Base-by-base conservation (phyloP, 768 basidiomycete genomes). In the Phlegmacium glaucopus region DNA sequence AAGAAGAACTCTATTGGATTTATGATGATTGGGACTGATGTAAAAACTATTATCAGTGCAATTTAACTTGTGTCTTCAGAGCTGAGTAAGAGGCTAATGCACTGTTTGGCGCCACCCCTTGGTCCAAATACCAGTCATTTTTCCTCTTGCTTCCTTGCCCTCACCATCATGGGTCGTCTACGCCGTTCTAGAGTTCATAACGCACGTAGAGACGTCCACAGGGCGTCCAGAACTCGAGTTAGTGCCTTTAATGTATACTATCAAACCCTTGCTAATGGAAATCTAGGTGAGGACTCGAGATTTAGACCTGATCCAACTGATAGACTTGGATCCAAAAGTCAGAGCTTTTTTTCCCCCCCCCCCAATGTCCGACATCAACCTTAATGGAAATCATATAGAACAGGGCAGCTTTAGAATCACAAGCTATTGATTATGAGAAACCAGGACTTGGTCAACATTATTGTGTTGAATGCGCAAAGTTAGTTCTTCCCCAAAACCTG, bases 401-500 rank as follows among this genome's bases (percentile, higher is more conserved):
- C 55, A 77, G 93, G 32, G 81, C 76, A 17, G 78, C 75, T 40
- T 71, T 96, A 11, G 94, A 97, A 64, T 76, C 82, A 13, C 94
- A 96, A 66, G 79, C 87, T 0, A 66, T 96, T 6, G 89, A 96
- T 67, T 85, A 84, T 54, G 92, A 94, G 48, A 85, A 82, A 60
- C 94, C 94, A 11, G 94, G 94, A 48, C 73, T 97, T 25, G 94
- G 82, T 4, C 94, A 97, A 65, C 93, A 96, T 64, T 96, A 96
- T 63, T 96, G 94, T 60, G 89, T 97, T 1, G 94, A 96, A 70
- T 97, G 94, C 59, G 91, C 93, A 52, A 92, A 89, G 83, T 92
- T 65, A 60, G 82, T 69, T n/a, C 27, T 15, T 22, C 22, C 22
- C 22, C 44, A 39, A n/a, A n/a, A n/a, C n/a, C 25, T 5, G 10